Base-by-base conservation (phyloP, 2,329 filamentous ascomycete genomes). In the Neodidymelliopsis sp. region DNA sequence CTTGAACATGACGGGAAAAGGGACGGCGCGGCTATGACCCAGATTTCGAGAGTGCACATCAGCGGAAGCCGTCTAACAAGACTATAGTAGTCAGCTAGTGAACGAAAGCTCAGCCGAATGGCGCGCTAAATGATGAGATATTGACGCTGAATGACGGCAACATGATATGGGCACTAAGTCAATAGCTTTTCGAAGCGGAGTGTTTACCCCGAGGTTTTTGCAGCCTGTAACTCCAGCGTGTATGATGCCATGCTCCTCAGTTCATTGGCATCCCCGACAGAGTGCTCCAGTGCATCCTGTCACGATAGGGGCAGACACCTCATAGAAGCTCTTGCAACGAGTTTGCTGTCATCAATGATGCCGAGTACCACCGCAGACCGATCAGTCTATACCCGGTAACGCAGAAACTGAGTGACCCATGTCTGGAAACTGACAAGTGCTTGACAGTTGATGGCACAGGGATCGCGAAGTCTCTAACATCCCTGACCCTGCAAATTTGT, bases 281-380 rank as follows among this genome's bases (percentile, higher is more conserved):
- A n/a, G n/a, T n/a, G n/a, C n/a, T n/a, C n/a, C n/a, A n/a, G 19
- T 34, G 16, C 12, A 29, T 31, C 27, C 5, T 36, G 30, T 36
- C 12, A n/a, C 25, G 35, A 31, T 50, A 45, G 40, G 35, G 47
- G 47, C 13, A 39, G 10, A 18, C n/a, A 23, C 34, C 28, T 20
- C 18, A 22, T 25, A 13, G 37, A 6, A 25, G 19, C 23, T 39
- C 29, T 43, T 19, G 15, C 40, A 44, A 35, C 35, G 35, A 50
- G 45, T 40, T 20, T 50, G 35, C 15, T 50, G 40, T 45, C 40
- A 40, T 34, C 15, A 41, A 18, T 45, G 40, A 50, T 16, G 47
- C 47, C 47, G 40, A 50, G 30, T 45, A 8, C n/a, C 35, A 41
- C 47, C 40, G 41, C 29, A 23, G 30, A 41, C 24, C 43, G 23